Conservation (phyloP, 2,329 filamentous ascomycete genomes). For the Aspergillus tubingensis region DNA sequence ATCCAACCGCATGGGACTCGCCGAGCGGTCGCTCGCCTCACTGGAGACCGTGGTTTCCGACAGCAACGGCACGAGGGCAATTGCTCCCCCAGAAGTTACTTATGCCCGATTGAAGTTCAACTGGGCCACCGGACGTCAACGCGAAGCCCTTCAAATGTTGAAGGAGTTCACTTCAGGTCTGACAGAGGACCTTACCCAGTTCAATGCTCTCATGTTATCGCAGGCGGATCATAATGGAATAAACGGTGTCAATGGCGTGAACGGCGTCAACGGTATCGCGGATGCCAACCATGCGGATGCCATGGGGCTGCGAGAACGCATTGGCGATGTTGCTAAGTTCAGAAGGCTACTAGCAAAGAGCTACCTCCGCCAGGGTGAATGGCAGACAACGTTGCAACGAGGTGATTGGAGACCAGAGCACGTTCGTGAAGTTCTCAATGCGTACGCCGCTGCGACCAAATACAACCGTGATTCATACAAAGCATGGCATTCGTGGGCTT, state of each 20-base stretch:
- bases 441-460: constrained; percentile 87
- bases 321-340: constrained; percentile 57
- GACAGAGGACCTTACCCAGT: constrained; percentile 58
- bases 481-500: constrained; percentile 97
- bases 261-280: constrained; percentile 52
- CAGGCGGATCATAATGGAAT: constrained; percentile 44
- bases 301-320: constrained; percentile 40
- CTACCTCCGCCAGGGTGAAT: constrained; percentile 94
- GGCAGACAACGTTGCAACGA: constrained; percentile 82
- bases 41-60: constrained; percentile 71
- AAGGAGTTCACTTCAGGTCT: constrained; percentile 63
- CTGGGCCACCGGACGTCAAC: constrained; percentile 79
- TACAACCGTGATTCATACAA: constrained; percentile 98
- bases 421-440: constrained; percentile 84
- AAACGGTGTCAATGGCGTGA: constrained; percentile 54
- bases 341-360: constrained; percentile 84
- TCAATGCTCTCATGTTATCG: constrained; percentile 44
- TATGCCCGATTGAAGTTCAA: constrained; percentile 98
- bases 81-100: constrained; percentile 71
- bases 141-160: constrained; percentile 61
- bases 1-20: constrained; percentile 88
- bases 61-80: constrained; percentile 42
- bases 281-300: constrained; percentile 45
- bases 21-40: constrained; percentile 90
- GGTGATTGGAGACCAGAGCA: constrained; percentile 86